Evolutionary conservation across 768 basidiomycete species (phyloP), one percentile per base, ranked within the genome.

Genomic region (Lyophyllum decastes): DNA sequence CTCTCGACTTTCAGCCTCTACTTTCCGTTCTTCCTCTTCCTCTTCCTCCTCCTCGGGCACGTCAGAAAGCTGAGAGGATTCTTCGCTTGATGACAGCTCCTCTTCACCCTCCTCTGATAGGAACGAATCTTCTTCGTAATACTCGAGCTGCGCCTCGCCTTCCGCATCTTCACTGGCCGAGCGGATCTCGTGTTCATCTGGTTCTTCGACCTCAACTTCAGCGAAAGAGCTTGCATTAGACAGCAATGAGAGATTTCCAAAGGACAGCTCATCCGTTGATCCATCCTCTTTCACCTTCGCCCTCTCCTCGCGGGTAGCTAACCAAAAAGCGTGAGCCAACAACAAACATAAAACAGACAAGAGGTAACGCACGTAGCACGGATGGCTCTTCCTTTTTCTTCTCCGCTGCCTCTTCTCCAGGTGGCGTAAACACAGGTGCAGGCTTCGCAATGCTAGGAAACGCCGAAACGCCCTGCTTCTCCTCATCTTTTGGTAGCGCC

Each of bases 161-260:
- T 69, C 71, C 2, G 61, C 58, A 21, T 63, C 67, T 2, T 72
- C 72, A 30, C 65, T 65, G 2, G 66, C 70, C n/a, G 75, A 76
- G 21, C 65, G 59, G 19, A 53, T 34, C n/a, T 55, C 64, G 24
- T 59, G 44, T 16, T 74, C 61, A 22, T 61, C 61, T 48, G 59
- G 47, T 52, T 66, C 72, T 19, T 72, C 70, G 40, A 71, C 72
- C 5, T 65, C 69, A 58, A 82, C 73, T 40, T 82, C 78, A 8
- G 82, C 78, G 60, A 79, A 84, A 5, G 83, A 84, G 47, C 82
- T 81, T 27, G 70, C 61, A 33, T 68, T 66, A 17, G 81, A 82
- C n/a, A 73, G 69, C 33, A 73, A 63, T 5, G 78, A 81, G 45
- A 81, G 68, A 33, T 70, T 77, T 16, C 71, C 70, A 35, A 70